phyloP scores from a whole-genome alignment of 257 asterid genomes.

The Nicotiana otophora region DNA sequence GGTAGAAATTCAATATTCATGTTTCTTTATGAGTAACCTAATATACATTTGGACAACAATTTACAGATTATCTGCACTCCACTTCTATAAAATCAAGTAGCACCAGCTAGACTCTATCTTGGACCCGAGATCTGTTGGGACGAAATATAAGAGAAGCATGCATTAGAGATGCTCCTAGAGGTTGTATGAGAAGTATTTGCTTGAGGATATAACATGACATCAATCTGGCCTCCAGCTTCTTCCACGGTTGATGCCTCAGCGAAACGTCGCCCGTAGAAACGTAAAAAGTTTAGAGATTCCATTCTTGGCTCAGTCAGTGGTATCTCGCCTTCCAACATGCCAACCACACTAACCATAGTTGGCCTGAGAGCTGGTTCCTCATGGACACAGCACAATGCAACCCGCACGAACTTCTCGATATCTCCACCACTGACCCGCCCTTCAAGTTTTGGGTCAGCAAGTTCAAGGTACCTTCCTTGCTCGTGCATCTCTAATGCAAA shows the following conservation, averaged over 20 bases:
- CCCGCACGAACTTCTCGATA: slow-evolving; percentile 51
- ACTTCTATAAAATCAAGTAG: neutral
- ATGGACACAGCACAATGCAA: slow-evolving; percentile 70
- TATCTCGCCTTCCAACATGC: slow-evolving; percentile 58
- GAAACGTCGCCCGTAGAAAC: slow-evolving; percentile 65
- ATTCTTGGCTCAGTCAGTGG: slow-evolving; percentile 38
- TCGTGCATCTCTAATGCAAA: slow-evolving; percentile 70
- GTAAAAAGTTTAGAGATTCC: slow-evolving; percentile 53
- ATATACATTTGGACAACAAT: neutral
- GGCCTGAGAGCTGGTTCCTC: slow-evolving; percentile 76
- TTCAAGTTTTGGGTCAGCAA: slow-evolving; percentile 52
- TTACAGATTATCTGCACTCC: neutral
- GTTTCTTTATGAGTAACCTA: neutral
- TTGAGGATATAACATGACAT: slow-evolving; percentile 25
- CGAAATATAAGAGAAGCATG: slow-evolving; percentile 26
- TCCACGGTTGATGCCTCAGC: slow-evolving; percentile 41
- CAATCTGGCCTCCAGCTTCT: slow-evolving; percentile 27
- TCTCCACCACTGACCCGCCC: slow-evolving; percentile 51
- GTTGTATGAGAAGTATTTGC: slow-evolving; percentile 46
- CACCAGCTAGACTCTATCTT: slow-evolving; percentile 17
- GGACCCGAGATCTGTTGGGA: slow-evolving; percentile 53
- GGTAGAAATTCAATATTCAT: neutral
- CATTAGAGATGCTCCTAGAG: slow-evolving; percentile 22
- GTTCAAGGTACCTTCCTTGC: slow-evolving; percentile 53
- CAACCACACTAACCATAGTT: slow-evolving; percentile 54